Evolutionary conservation across 768 basidiomycete species (phyloP).

Genomic region (Russula foetens): DNA sequence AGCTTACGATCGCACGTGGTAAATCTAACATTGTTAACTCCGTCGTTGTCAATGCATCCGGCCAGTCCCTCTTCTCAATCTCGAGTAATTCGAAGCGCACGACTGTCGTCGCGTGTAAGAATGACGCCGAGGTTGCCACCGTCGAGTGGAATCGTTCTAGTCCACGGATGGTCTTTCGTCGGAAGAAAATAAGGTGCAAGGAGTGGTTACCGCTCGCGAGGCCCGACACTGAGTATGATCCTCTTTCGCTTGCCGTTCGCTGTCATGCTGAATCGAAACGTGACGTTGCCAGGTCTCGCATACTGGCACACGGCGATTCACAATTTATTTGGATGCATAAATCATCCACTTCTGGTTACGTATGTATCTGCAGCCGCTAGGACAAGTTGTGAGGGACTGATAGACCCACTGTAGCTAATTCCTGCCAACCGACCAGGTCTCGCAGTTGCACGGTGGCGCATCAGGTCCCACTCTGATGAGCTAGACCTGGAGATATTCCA

Average conservation of each 20-base stretch:
- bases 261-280: background rate
- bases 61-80: background rate
- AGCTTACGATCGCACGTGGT: constrained; percentile 4
- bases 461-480: background rate
- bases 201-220: constrained; percentile 10
- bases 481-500: constrained; percentile 9
- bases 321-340: constrained; percentile 5
- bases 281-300: background rate
- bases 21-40: constrained; percentile 3
- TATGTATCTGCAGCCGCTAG: background rate
- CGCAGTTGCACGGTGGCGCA: constrained; percentile 10
- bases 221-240: constrained; percentile 2
- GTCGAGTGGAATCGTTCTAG: constrained; percentile 10
- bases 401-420: background rate
- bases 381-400: background rate
- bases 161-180: constrained; percentile 7
- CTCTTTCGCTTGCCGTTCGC: background rate
- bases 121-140: constrained; percentile 2
- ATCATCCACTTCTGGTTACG: background rate
- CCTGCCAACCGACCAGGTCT: constrained; percentile 9
- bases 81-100: constrained; percentile 8
- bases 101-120: background rate
- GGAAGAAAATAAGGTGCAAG: constrained; percentile 10
- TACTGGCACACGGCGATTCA: constrained; percentile 3
- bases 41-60: background rate